These are phyloP conservation scores for Fusarium mexicanum DNA, from an alignment of 2,329 filamentous ascomycete species.

Conservation along the genomic window DNA sequence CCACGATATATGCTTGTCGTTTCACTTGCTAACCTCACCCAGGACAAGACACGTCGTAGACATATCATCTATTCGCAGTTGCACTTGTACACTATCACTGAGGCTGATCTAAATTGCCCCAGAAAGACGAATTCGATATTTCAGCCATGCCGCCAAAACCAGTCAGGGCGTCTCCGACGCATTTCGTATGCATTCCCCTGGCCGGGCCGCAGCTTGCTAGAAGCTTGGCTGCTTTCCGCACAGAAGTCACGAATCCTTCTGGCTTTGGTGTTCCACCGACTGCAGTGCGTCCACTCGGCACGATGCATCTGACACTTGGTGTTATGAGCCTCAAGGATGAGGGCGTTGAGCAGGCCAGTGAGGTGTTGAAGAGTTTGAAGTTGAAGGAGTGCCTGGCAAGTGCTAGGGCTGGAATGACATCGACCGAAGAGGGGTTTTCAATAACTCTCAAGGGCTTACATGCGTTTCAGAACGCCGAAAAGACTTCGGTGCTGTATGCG, in stretches of 20 bases:
- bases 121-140: neutral
- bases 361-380: slow-evolving; percentile 51
- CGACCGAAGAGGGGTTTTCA: slow-evolving; percentile 40
- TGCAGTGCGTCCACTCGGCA: slow-evolving; percentile 80
- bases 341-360: slow-evolving; percentile 55
- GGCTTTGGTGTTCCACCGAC: slow-evolving; percentile 66
- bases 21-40: slow-evolving; percentile 2
- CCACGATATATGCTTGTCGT: neutral
- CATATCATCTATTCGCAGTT: neutral
- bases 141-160: slow-evolving; percentile 46
- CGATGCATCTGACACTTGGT: slow-evolving; percentile 86
- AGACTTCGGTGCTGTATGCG: slow-evolving; percentile 73
- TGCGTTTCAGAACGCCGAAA: slow-evolving; percentile 67
- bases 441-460: slow-evolving; percentile 65
- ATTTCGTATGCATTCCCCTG: slow-evolving; percentile 82
- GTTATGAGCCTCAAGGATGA: slow-evolving; percentile 77
- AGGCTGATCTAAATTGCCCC: neutral
- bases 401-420: slow-evolving; percentile 26
- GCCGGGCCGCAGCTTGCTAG: slow-evolving; percentile 71
- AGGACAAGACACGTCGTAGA: neutral
- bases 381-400: slow-evolving; percentile 53
- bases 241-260: slow-evolving; percentile 61
- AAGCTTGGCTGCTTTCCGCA: slow-evolving; percentile 69
- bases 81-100: neutral
- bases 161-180: slow-evolving; percentile 64